phyloP scores from a whole-genome alignment of 345 rosid species.

The Arabidopsis suecica region DNA sequence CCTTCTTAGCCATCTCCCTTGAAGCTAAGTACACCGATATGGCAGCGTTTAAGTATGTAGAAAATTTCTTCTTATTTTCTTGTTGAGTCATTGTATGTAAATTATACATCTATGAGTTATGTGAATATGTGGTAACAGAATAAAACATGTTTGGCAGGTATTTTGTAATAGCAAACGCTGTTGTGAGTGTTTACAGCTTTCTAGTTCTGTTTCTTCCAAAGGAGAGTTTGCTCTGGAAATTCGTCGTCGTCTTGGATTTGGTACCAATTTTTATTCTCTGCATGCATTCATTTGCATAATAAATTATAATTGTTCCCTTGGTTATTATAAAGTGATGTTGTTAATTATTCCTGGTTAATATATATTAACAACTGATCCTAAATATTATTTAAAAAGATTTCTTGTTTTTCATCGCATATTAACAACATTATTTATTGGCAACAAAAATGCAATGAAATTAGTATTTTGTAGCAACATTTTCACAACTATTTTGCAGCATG shows the following conservation, averaged over 20 bases:
- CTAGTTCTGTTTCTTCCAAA: constrained; percentile 68
- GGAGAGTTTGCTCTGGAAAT: constrained; percentile 61
- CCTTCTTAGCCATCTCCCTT: constrained; percentile 50
- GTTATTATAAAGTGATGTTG: neutral
- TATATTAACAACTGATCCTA: neutral
- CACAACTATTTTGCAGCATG: no score
- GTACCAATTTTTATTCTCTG: constrained; percentile 44
- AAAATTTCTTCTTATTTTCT: neutral
- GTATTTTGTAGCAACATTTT: neutral
- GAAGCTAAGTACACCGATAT: constrained; percentile 71
- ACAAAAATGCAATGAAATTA: neutral
- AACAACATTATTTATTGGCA: neutral
- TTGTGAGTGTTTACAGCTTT: constrained; percentile 66
- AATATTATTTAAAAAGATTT: no score
- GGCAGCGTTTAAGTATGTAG: constrained; percentile 70
- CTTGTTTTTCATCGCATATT: neutral
- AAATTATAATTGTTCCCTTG: neutral
- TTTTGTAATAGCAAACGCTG: constrained; percentile 70
- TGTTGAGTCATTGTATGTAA: neutral
- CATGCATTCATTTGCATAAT: constrained; percentile 5
- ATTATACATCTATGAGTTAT: neutral
- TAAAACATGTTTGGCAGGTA: constrained; percentile 52
- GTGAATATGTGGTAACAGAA: neutral
- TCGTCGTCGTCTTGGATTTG: constrained; percentile 67
- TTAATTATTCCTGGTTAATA: neutral